Base-by-base conservation (phyloP, 768 basidiomycete species). In the Astraeus odoratus region DNA sequence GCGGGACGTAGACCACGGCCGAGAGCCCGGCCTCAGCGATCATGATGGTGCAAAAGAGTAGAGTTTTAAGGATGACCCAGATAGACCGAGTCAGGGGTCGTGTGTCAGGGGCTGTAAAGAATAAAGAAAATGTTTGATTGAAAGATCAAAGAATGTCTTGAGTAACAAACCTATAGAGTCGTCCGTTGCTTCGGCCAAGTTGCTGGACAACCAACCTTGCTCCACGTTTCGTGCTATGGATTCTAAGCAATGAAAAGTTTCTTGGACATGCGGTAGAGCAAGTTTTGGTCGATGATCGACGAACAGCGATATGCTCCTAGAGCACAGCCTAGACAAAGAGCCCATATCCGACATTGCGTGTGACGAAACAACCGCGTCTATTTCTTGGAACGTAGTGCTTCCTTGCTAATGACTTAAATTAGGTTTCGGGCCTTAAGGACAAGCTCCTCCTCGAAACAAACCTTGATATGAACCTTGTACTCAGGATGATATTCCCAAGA, bases 21-120 rank as follows among this genome's bases (percentile, higher is more conserved):
- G 73, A 72, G 18, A 90, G 69, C 8, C 77, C 67, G 5, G 78
- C 71, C 49, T 88, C 82, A 4, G 76, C 65, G 18, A 90, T 60
- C 80, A 88, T 82, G 35, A 89, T 69, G 3, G 64, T 76, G 22
- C 77, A 74, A 61, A 91, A 91, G n/a, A 91, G 67, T 0, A 87
- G 58, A 0, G 81, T 86, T 62, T 89, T 91, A 55, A 88, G 70
- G 20, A 75, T 69, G 2, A 67, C 66, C 88, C 87, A 91, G 8
- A 81, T 68, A 20, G 70, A 63, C n/a, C 69, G 71, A 2, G 70
- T 58, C 16, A 77, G 48, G 20, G 70, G 67, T 24, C 67, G 72
- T 0, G 73, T 69, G 27, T 71, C 71, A 13, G 67, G 62, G 7
- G 68, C 76, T 78, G 48, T 31, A 25, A 37, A 27, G 44, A 36